A percentile compares a stretch with the other conserved stretches of the same genome.
phyloP scores from a whole-genome alignment of 345 rosid genomes.

The Odontarrhena argentea region DNA sequence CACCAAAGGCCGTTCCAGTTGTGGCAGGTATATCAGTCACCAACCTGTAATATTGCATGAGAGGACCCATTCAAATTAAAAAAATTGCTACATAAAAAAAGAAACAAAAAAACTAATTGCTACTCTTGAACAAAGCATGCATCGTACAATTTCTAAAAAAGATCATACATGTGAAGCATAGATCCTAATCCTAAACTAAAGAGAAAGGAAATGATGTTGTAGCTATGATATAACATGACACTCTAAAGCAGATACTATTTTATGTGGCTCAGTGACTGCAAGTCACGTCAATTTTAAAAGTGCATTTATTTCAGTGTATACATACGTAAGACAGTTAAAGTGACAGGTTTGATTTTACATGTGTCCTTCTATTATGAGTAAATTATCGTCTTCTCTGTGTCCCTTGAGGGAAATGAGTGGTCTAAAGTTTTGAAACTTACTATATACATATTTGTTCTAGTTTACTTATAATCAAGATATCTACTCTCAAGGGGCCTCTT shows the following conservation, averaged over 20 bases:
- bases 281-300: background rate
- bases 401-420: too few relatives aligned
- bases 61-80: background rate
- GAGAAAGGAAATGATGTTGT: background rate
- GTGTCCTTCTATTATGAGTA: too few relatives aligned
- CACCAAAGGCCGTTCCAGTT: conserved; percentile 30
- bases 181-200: too few relatives aligned
- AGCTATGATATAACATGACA: background rate
- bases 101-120: background rate
- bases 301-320: background rate
- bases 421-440: too few relatives aligned
- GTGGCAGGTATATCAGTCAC: conserved; percentile 41
- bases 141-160: background rate
- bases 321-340: background rate
- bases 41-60: conserved; percentile 12
- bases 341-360: background rate
- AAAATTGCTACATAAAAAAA: background rate
- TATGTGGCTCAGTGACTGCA: too few relatives aligned
- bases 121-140: background rate
- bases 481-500: too few relatives aligned
- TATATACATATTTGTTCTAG: too few relatives aligned
- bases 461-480: too few relatives aligned
- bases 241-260: too few relatives aligned
- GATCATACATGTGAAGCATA: background rate
- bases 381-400: background rate